Conservation (phyloP, 106 monocot species). For the Narthecium ossifragum region DNA sequence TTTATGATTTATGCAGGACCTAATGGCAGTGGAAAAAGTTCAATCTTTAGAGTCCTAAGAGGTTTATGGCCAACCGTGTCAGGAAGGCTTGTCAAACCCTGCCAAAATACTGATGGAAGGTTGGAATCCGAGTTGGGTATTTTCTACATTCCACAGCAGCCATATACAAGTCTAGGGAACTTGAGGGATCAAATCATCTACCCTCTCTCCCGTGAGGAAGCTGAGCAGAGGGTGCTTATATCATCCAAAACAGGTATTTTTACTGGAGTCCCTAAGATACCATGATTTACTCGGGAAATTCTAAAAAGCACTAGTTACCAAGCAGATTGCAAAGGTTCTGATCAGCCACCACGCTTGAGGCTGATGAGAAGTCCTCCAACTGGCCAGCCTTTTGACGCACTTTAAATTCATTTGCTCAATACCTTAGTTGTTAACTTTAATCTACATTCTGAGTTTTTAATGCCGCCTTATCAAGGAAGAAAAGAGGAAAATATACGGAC, state of each 20-base stretch:
- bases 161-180: conserved; percentile 92
- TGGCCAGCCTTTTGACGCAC: too few relatives aligned
- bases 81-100: conserved; percentile 65
- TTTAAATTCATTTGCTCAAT: too few relatives aligned
- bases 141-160: conserved; percentile 84
- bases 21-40: conserved; percentile 99
- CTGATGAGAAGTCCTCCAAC: too few relatives aligned
- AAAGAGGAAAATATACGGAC: too few relatives aligned
- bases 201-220: conserved; percentile 88
- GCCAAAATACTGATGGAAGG: conserved; percentile 23
- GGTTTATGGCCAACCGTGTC: conserved; percentile 81
- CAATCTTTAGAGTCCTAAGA: conserved; percentile 86
- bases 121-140: conserved; percentile 27
- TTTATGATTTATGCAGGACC: conserved; percentile 58
- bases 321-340: too few relatives aligned
- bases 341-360: too few relatives aligned
- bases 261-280: too few relatives aligned
- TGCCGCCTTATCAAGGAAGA: too few relatives aligned
- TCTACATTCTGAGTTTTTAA: too few relatives aligned
- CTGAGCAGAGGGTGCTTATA: conserved; percentile 44
- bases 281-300: too few relatives aligned
- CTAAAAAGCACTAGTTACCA: too few relatives aligned
- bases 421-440: too few relatives aligned
- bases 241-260: conserved; percentile 42
- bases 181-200: conserved; percentile 99